Conservation (phyloP, 1,284 basidiomycete genomes). For the Trametes pubescens region DNA sequence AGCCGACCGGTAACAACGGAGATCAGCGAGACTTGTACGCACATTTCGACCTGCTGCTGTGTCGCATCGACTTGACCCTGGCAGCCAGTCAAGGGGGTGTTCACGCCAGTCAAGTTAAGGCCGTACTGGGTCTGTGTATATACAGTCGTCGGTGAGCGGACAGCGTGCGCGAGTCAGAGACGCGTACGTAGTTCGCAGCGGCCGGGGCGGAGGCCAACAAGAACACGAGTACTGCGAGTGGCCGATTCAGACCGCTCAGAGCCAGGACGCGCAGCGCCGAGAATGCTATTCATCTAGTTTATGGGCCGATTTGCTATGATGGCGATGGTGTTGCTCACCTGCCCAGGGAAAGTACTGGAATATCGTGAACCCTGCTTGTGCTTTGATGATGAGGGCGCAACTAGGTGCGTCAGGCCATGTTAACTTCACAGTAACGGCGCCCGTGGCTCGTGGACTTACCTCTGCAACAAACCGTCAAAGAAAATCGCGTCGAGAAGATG, state of each 20-base stretch:
- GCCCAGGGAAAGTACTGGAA: conserved; percentile 3
- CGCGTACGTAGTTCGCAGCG: background rate
- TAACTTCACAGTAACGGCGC: background rate
- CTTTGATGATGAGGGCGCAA: background rate
- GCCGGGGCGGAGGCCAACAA: background rate
- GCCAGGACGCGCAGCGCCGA: conserved; percentile 2
- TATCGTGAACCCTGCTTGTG: background rate
- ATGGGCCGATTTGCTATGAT: background rate
- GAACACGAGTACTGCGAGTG: background rate
- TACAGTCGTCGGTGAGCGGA: background rate
- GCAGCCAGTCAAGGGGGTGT: background rate
- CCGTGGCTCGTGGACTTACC: background rate
- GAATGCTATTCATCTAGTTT: background rate
- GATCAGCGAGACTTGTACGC: background rate
- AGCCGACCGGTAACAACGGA: too few relatives aligned
- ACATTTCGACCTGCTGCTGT: conserved; percentile 2
- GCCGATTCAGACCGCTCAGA: background rate
- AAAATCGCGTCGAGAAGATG: background rate
- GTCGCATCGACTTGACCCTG: background rate
- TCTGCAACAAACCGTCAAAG: background rate
- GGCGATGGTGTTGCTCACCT: background rate
- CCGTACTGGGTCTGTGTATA: background rate
- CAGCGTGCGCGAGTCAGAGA: too few relatives aligned
- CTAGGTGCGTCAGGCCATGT: background rate
- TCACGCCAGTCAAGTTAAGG: background rate